Evolutionary conservation across 2,329 filamentous ascomycete species (phyloP).

Genomic region (Talaromyces islandicus): DNA sequence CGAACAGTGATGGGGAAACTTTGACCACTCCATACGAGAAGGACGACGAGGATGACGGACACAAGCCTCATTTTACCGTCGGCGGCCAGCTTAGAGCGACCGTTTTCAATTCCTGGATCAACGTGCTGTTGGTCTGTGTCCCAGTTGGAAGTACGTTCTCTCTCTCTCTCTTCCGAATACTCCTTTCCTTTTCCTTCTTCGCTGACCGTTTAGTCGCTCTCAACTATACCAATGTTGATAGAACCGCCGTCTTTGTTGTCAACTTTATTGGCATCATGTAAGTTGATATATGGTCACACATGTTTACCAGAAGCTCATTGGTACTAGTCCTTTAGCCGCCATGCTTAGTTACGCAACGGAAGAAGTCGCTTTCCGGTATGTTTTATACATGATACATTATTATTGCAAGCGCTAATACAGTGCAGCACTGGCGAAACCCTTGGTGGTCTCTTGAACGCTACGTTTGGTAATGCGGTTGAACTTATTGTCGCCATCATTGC

Average conservation of each 20-base stretch:
- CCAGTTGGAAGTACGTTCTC: slow-evolving; percentile 58
- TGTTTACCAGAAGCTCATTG: background rate
- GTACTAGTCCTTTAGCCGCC: slow-evolving; percentile 62
- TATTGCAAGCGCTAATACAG: slow-evolving; percentile 17
- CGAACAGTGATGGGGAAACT: background rate
- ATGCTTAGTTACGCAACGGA: slow-evolving; percentile 86
- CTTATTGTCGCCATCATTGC: slow-evolving; percentile 85
- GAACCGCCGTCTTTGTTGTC: slow-evolving; percentile 69
- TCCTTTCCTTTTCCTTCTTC: background rate
- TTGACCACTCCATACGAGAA: slow-evolving; percentile 17
- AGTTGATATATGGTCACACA: background rate
- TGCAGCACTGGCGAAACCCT: slow-evolving; percentile 68
- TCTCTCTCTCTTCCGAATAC: too few species aligned
- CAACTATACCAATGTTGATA: slow-evolving; percentile 56
- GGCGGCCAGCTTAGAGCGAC: slow-evolving; percentile 54
- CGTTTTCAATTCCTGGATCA: slow-evolving; percentile 78
- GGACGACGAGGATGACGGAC: slow-evolving; percentile 11
- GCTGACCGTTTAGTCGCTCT: slow-evolving; percentile 49
- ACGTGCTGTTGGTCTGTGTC: slow-evolving; percentile 70
- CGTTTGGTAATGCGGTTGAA: slow-evolving; percentile 86
- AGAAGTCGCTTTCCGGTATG: slow-evolving; percentile 61
- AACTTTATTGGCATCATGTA: slow-evolving; percentile 88
- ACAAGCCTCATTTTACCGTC: slow-evolving; percentile 31
- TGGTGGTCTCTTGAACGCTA: slow-evolving; percentile 82
- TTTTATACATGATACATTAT: slow-evolving; percentile 25